Evolutionary conservation across 2,329 filamentous ascomycete species (phyloP).

Genomic region (Keithomyces neogunnii): DNA sequence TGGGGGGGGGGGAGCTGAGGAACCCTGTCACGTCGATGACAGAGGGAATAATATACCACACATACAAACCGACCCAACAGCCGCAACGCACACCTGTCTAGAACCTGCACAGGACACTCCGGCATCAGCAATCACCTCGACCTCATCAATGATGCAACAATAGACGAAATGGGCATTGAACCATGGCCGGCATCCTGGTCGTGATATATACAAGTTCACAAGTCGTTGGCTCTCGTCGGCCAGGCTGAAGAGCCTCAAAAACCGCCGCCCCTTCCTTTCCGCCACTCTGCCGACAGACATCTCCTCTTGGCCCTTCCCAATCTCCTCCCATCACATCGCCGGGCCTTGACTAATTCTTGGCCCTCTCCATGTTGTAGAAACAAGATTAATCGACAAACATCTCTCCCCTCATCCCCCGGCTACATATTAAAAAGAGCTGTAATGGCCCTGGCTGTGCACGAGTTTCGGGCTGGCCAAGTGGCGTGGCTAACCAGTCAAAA

Average conservation of each 20-base stretch:
- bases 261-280: background rate
- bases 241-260: background rate
- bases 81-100: no score
- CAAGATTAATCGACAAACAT: background rate
- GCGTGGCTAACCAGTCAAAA: background rate
- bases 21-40: no score
- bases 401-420: background rate
- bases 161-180: constrained; percentile 1
- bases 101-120: no score
- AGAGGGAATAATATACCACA: no score
- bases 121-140: background rate
- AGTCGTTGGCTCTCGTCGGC: background rate
- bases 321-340: background rate
- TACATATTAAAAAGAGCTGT: constrained; percentile 8
- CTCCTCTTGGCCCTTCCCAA: background rate
- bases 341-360: background rate
- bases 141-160: no score
- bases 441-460: background rate
- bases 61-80: no score
- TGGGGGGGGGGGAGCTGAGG: no score
- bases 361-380: background rate
- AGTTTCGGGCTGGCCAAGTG: background rate
- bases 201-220: constrained; percentile 14
- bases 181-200: constrained; percentile 12
- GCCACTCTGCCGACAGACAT: background rate